Base-by-base conservation (phyloP, 2,329 filamentous ascomycete species). In the Monilinia polystroma region DNA sequence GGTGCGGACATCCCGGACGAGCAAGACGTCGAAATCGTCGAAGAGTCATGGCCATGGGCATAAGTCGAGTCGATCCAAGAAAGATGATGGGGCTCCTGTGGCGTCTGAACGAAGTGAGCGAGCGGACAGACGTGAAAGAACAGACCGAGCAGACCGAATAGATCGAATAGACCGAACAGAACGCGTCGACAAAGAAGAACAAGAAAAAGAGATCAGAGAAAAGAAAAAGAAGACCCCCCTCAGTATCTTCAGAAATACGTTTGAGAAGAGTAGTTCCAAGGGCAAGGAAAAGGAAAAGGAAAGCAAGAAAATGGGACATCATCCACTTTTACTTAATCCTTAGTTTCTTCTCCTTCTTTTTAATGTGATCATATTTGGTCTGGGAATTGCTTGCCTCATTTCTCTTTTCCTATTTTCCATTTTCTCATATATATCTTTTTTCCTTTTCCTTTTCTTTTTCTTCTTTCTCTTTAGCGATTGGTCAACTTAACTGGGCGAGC, bases 301-400 rank as follows among this genome's bases (percentile, higher is more conserved):
- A 23, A n/a, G 54, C 2, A 66, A 66, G 58, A 63, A 62, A 5
- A 55, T 62, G 53, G 58, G 51, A 38, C 64, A 66, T 66, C 64
- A 66, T 63, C 64, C 64, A 14, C 53, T 66, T 16, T 49, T 63
- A 14, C 35, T 66, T 23, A 57, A 62, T 23, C 7, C 55, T 47
- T 63, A 49, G 29, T 11, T 45, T 47, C 23, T 58, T 45, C 26
- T 26, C 14, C 29, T 29, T 29, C 29, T 29, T 29, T 29, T 29
- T 4, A 29, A 29, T 4, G 29, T 3, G 29, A 4, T 4, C 29
- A 29, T 4, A 29, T 29, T 29, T 29, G 29, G 29, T 29, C 29
- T 3, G 4, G 29, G 29, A 2, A 29, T 29, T 29, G 23, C 12
- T 20, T 29, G 18, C 6, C 10, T 23, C 20, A 3, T 6, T 16